Base-by-base conservation (phyloP, 192 early-diverging fungal species). In the Coemansia sp. region DNA sequence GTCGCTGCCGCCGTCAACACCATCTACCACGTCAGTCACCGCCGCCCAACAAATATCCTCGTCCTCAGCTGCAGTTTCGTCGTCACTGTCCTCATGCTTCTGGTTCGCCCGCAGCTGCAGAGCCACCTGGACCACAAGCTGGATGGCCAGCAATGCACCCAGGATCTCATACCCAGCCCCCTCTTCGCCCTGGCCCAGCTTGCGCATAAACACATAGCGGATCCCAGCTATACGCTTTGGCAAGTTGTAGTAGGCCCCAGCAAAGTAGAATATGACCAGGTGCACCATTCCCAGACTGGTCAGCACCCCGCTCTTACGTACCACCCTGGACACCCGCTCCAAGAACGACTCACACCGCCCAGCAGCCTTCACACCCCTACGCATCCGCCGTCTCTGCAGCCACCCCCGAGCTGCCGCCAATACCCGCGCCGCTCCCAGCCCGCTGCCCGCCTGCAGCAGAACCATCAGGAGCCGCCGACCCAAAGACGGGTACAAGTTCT, bases 241-340 rank as follows among this genome's bases (percentile, higher is more conserved):
- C 23, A 92, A 46, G 28, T 78, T 68, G 53, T 97, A 92, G 54
- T 86, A 92, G 0, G 82, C 75, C 12, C 91, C 90, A 44, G 77
- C 63, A 55, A 94, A 86, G 61, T 97, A 97, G 70, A 97, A 97
- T 14, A 91, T 50, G 3, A 84, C 88, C 49, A 95, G 53, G 51
- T 97, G 94, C 16, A 85, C 46, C 30, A 85, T 65, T 16, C 42
- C 31, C 13, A 78, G 26, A 16, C 55, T 59, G 2, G 40, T 6
- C 38, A 46, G 13, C 14, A 45, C 1, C 4, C 47, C 60, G 12
- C 20, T 28, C 47, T 26, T n/a, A 34, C 38, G 44, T 36, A 50
- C 30, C 25, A 44, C 27, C 36, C 40, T 36, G 13, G 43, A 34
- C 14, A 47, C 20, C 21, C 35, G 10, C 27, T 40, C 46, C 14